phyloP scores from a whole-genome alignment of 371 early-diverging fungal species.

The Saksenaea oblongispora region DNA sequence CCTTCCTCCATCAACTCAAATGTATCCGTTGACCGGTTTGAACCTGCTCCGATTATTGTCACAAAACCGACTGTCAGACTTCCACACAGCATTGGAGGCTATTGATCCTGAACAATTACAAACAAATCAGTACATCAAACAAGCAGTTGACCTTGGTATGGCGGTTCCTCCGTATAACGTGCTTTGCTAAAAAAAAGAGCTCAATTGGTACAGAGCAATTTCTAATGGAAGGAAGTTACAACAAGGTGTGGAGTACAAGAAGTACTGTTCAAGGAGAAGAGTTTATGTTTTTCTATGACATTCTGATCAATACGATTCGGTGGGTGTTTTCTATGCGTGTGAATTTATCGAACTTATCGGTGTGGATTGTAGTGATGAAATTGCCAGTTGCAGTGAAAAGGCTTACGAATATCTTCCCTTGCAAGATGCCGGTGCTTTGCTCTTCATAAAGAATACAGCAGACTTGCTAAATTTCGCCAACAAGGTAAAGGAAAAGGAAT shows the following conservation, averaged over 20 bases:
- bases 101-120: slow-evolving; percentile 84
- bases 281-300: slow-evolving; percentile 90
- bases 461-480: slow-evolving; percentile 81
- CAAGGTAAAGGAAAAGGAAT: slow-evolving; percentile 49
- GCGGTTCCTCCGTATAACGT: slow-evolving; percentile 23
- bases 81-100: slow-evolving; percentile 91
- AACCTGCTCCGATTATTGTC: slow-evolving; percentile 90
- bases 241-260: slow-evolving; percentile 91
- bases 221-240: slow-evolving; percentile 97
- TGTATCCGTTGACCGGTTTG: slow-evolving; percentile 88
- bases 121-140: slow-evolving; percentile 81
- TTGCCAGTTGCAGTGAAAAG: slow-evolving; percentile 93
- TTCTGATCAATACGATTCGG: slow-evolving; percentile 92
- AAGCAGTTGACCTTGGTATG: slow-evolving; percentile 82
- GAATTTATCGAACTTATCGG: neutral
- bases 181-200: slow-evolving; percentile 6
- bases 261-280: slow-evolving; percentile 87
- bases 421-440: slow-evolving; percentile 83
- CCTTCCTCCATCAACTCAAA: slow-evolving; percentile 78
- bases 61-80: slow-evolving; percentile 93
- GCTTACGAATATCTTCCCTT: slow-evolving; percentile 87
- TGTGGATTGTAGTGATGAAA: slow-evolving; percentile 72
- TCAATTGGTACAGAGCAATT: slow-evolving; percentile 65
- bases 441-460: slow-evolving; percentile 81
- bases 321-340: slow-evolving; percentile 23